These are phyloP conservation scores for Arthroderma uncinatum DNA, from an alignment of 2,329 filamentous ascomycete species.

Conservation along the genomic window DNA sequence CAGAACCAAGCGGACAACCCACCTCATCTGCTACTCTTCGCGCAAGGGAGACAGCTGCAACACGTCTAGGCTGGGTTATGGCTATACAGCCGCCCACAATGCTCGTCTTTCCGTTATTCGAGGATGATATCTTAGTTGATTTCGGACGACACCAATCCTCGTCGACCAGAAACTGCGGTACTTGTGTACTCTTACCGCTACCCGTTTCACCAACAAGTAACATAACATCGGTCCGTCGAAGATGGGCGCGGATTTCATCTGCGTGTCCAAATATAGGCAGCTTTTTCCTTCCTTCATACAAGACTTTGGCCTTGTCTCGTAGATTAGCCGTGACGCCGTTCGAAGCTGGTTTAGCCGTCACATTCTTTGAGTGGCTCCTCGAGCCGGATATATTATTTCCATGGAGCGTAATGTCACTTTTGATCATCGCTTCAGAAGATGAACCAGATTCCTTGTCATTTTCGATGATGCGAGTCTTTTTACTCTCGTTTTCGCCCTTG, in stretches of 20 bases:
- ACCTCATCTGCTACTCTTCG: conserved; percentile 77
- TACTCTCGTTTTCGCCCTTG: neutral
- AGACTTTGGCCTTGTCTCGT: conserved; percentile 37
- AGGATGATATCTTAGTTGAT: conserved; percentile 38
- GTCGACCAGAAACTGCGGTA: conserved; percentile 74
- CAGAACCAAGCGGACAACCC: conserved; percentile 51
- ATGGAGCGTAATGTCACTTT: neutral
- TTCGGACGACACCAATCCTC: conserved; percentile 67
- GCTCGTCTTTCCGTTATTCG: conserved; percentile 17
- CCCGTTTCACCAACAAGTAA: conserved; percentile 88
- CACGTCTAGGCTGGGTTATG: conserved; percentile 85
- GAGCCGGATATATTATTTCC: neutral
- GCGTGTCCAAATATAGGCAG: conserved; percentile 73
- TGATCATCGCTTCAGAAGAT: neutral
- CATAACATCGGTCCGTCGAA: conserved; percentile 61
- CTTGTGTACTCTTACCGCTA: conserved; percentile 92
- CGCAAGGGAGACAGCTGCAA: conserved; percentile 85
- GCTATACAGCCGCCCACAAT: conserved; percentile 69
- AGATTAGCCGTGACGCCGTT: conserved; percentile 16
- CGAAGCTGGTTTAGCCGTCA: conserved; percentile 10
- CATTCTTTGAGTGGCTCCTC: neutral
- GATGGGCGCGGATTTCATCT: conserved; percentile 53
- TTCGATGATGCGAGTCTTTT: neutral
- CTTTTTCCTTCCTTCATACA: conserved; percentile 47
- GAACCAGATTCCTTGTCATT: neutral